Evolutionary conservation across 495 filamentous ascomycete species (phyloP).

Genomic region (Neurospora tetrasperma): DNA sequence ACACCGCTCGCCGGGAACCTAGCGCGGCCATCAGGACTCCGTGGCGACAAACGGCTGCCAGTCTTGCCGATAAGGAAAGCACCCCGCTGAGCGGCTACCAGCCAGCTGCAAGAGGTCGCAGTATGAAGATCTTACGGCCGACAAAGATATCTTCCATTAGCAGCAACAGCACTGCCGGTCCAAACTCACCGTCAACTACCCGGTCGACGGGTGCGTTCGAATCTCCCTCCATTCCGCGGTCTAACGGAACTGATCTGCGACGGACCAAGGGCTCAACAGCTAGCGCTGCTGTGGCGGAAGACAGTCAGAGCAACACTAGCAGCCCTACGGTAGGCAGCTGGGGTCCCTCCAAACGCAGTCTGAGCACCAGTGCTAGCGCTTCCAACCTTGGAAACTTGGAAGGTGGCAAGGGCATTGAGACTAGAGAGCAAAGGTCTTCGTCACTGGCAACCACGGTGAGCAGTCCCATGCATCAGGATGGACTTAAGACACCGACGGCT

Average conservation of each 20-base stretch:
- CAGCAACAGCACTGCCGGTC: slow-evolving; percentile 9
- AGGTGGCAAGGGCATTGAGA: slow-evolving; percentile 2
- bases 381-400: background rate
- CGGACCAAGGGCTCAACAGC: slow-evolving; percentile 33
- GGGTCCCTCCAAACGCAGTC: slow-evolving; percentile 27
- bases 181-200: slow-evolving; percentile 31
- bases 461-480: slow-evolving; percentile 4
- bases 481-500: slow-evolving; percentile 24
- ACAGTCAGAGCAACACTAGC: slow-evolving; percentile 15
- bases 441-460: slow-evolving; percentile 2
- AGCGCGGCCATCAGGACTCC: slow-evolving; percentile 52
- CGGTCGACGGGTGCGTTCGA: slow-evolving; percentile 39
- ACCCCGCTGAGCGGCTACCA: slow-evolving; percentile 46
- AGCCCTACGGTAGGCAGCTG: slow-evolving; percentile 28
- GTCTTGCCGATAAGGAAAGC: slow-evolving; percentile 40
- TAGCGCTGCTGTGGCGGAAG: slow-evolving; percentile 18
- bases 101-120: slow-evolving; percentile 43
- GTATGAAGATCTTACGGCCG: slow-evolving; percentile 73
- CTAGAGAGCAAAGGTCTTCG: slow-evolving; percentile 20
- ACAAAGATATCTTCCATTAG: slow-evolving; percentile 29
- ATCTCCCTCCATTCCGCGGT: slow-evolving; percentile 24
- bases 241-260: slow-evolving; percentile 22
- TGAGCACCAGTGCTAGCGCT: slow-evolving; percentile 11
- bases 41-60: slow-evolving; percentile 53
- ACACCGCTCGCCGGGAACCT: slow-evolving; percentile 32